A percentile compares a stretch with the other conserved stretches of the same genome.
phyloP scores from a whole-genome alignment of 2,329 filamentous ascomycete genomes.

The Fusarium hostae region DNA sequence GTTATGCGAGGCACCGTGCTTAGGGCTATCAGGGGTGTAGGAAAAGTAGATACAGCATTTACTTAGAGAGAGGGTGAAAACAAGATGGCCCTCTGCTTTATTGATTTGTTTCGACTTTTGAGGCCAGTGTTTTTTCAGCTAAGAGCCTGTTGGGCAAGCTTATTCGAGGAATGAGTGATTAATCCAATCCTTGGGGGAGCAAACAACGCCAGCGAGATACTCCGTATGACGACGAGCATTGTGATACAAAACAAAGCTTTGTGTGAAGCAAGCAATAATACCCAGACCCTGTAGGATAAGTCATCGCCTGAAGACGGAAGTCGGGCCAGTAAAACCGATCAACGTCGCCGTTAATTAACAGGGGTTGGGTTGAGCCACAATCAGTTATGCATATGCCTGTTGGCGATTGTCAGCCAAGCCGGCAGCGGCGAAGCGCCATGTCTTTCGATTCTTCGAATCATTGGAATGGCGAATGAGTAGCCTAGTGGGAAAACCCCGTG shows the following conservation, averaged over 20 bases:
- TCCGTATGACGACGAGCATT: conserved; percentile 8
- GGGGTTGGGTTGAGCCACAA: conserved; percentile 27
- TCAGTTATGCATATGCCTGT: conserved; percentile 15
- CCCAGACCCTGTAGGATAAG: conserved; percentile 1
- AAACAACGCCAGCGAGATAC: conserved; percentile 1
- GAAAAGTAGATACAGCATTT: conserved; percentile 7
- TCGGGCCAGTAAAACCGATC: conserved; percentile 17
- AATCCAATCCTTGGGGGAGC: conserved; percentile 12
- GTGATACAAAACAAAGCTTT: conserved; percentile 42
- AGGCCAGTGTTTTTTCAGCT: conserved; percentile 19
- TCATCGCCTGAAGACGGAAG: neutral
- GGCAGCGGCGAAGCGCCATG: conserved; percentile 37
- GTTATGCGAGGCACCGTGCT: conserved; percentile 26
- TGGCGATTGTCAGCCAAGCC: conserved; percentile 38
- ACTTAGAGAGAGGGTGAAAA: neutral
- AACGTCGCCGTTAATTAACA: conserved; percentile 9
- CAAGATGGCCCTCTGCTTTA: neutral
- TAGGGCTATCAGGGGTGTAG: conserved; percentile 6
- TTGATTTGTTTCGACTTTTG: conserved; percentile 37
- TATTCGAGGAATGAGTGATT: conserved; percentile 18
- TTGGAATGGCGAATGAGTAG: conserved; percentile 39
- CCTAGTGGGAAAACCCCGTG: conserved; percentile 3
- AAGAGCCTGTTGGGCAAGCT: conserved; percentile 14
- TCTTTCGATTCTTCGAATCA: conserved; percentile 24
- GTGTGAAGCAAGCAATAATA: conserved; percentile 28